A percentile compares a stretch with the other conserved stretches of the same genome.
Evolutionary conservation across 805 yeast species (phyloP).

Genomic region (Saitoella complicata): DNA sequence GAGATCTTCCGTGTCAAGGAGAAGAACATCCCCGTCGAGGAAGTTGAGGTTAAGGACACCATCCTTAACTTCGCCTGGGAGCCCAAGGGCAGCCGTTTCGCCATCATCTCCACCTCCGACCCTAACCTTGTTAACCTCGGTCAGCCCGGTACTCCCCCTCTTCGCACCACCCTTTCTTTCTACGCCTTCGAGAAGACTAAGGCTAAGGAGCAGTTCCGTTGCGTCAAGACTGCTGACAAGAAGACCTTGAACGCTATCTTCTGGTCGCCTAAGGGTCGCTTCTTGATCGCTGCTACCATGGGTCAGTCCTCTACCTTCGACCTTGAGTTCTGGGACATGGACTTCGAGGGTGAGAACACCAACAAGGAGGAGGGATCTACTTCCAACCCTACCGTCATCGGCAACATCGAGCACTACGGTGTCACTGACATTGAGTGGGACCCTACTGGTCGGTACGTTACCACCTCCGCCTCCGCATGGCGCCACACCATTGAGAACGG

Average conservation of each 20-base stretch:
- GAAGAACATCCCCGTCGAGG: constrained; percentile 86
- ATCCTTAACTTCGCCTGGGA: constrained; percentile 90
- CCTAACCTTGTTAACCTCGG: constrained; percentile 12
- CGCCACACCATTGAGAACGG: constrained; percentile 79
- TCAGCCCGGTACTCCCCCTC: constrained; percentile 17
- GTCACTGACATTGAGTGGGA: constrained; percentile 85
- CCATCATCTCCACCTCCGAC: constrained; percentile 50
- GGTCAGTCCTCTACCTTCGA: constrained; percentile 30
- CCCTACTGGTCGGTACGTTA: constrained; percentile 81
- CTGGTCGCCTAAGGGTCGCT: constrained; percentile 92
- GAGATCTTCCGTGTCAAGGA: constrained; percentile 81
- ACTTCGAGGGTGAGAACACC: constrained; percentile 51
- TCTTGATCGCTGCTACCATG: constrained; percentile 38
- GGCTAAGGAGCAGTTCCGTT: constrained; percentile 40
- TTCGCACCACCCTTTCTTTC: constrained; percentile 55
- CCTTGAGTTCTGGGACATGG: constrained; percentile 73
- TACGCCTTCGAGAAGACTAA: constrained; percentile 57
- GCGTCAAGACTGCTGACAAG: constrained; percentile 40
- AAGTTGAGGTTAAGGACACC: constrained; percentile 79
- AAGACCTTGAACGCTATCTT: constrained; percentile 54
- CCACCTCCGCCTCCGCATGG: constrained; percentile 79
- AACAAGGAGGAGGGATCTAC: constrained; percentile 32
- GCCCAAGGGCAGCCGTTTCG: constrained; percentile 78
- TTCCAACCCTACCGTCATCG: constrained; percentile 46
- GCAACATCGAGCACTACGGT: constrained; percentile 51